Evolutionary conservation across 176 grass and related monocot species (phyloP), one percentile per base, ranked within the genome.

Genomic region (Pharus latifolius): DNA sequence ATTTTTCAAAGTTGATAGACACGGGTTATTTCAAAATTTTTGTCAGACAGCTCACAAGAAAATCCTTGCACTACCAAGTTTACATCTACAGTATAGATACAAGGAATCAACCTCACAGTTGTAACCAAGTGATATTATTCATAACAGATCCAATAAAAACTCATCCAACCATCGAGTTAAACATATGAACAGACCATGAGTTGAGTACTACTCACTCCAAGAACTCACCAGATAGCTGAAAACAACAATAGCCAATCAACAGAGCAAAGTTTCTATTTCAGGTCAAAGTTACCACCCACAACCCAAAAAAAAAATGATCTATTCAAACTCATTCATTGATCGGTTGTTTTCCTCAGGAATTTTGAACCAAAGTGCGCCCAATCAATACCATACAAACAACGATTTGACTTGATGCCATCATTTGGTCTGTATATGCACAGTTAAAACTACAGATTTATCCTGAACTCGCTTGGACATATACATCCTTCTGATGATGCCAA

Each of bases 1-100:
- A 65, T 32, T 77, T 66, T 43, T 9, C 26, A 45, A 64, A 67
- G n/a, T n/a, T n/a, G n/a, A n/a, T n/a, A n/a, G n/a, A n/a, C n/a
- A n/a, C n/a, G n/a, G n/a, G n/a, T n/a, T n/a, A n/a, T n/a, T n/a
- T n/a, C n/a, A n/a, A n/a, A n/a, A n/a, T n/a, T n/a, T n/a, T n/a
- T n/a, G n/a, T n/a, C n/a, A n/a, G n/a, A n/a, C n/a, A n/a, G n/a
- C n/a, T n/a, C n/a, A n/a, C n/a, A n/a, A n/a, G n/a, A n/a, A n/a
- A n/a, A n/a, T n/a, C n/a, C n/a, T n/a, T n/a, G n/a, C n/a, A n/a
- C n/a, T n/a, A n/a, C n/a, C n/a, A n/a, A n/a, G n/a, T n/a, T n/a
- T n/a, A n/a, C n/a, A n/a, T n/a, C n/a, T n/a, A n/a, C n/a, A n/a
- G n/a, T n/a, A n/a, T n/a, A n/a, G n/a, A n/a, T n/a, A n/a, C n/a